Base-by-base conservation (phyloP, 345 rosid species). In the Brassica carinata region DNA sequence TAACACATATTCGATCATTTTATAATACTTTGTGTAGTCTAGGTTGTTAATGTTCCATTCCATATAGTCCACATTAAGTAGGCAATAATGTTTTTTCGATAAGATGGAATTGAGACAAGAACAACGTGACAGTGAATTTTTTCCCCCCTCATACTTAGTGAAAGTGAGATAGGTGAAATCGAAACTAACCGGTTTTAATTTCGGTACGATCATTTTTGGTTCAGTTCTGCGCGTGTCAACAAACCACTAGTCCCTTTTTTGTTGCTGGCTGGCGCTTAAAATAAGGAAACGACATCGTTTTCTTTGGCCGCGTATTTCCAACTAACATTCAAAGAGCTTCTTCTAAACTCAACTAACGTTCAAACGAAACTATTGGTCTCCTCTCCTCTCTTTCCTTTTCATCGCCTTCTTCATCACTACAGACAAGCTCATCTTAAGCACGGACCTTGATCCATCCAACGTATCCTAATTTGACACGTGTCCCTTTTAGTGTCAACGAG, bases 371-470 rank as follows among this genome's bases (percentile, higher is more conserved):
- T 10, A 62, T 45, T 38, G 0, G 23, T 33, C 64, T 61, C 51
- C 51, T n/a, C 67, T 27, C 63, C 45, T 71, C 68, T 72, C 53
- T 55, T 15, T 79, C 79, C 10, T 69, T 74, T 79, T 69, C 79
- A 48, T 80, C 3, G 9, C 19, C 79, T 64, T 70, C 76, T 80
- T 75, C 79, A 17, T 18, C 72, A 64, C 61, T 69, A 75, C 64
- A 69, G 27, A 69, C 78, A 74, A 63, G 64, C 64, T 75, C 36
- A 18, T 75, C 78, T 53, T 0, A 66, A 11, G 64, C 19, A 75
- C 76, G 62, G 72, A 75, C 79, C 83, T 75, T 75, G 78, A 79
- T 80, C 36, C 76, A 75, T 75, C 76, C 68, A 53, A 69, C 67
- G 53, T 64, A 53, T 72, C 79, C 19, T 69, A 43, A 10, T 5